Conservation (phyloP, 768 basidiomycete genomes). For the Serendipita vermifera region DNA sequence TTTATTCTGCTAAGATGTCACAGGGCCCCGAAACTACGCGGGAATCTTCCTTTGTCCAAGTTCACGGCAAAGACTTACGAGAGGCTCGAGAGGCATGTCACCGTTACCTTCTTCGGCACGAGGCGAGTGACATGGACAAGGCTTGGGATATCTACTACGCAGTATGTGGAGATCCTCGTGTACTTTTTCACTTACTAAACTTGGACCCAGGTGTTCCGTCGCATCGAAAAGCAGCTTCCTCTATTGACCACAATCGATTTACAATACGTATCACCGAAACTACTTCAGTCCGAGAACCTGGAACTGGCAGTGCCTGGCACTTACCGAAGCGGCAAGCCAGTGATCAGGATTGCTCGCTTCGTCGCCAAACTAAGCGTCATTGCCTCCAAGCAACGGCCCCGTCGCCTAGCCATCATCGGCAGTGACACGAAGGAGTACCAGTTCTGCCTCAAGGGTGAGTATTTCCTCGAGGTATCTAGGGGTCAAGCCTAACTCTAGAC, state of each 20-base stretch:
- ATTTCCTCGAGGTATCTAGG: not conserved
- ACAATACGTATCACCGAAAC: constrained; percentile 36
- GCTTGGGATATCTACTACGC: constrained; percentile 41
- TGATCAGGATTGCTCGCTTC: constrained; percentile 31
- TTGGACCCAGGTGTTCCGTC: constrained; percentile 28
- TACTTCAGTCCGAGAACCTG: constrained; percentile 32
- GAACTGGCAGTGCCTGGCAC: constrained; percentile 32
- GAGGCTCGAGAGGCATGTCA: constrained; percentile 33
- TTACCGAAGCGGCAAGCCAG: constrained; percentile 30
- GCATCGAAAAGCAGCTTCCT: constrained; percentile 33
- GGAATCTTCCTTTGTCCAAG: constrained; percentile 35
- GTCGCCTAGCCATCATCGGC: constrained; percentile 31
- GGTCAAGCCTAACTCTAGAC: not conserved
- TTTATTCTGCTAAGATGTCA: not conserved
- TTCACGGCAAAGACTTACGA: constrained; percentile 31
- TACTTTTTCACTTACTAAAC: not conserved
- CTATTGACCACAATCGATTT: constrained; percentile 34
- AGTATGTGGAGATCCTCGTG: constrained; percentile 17
- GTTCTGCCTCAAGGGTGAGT: constrained; percentile 32
- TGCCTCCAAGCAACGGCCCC: constrained; percentile 35
- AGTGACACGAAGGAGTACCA: constrained; percentile 35
- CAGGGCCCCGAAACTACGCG: constrained; percentile 35
- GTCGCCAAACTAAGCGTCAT: constrained; percentile 33
- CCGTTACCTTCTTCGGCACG: constrained; percentile 29
- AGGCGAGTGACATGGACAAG: constrained; percentile 33